Percentiles rank a stretch among this genome's conserved stretches.
Evolutionary conservation across 495 filamentous ascomycete genomes (phyloP).

Genomic region (Schizothecium vesticola): DNA sequence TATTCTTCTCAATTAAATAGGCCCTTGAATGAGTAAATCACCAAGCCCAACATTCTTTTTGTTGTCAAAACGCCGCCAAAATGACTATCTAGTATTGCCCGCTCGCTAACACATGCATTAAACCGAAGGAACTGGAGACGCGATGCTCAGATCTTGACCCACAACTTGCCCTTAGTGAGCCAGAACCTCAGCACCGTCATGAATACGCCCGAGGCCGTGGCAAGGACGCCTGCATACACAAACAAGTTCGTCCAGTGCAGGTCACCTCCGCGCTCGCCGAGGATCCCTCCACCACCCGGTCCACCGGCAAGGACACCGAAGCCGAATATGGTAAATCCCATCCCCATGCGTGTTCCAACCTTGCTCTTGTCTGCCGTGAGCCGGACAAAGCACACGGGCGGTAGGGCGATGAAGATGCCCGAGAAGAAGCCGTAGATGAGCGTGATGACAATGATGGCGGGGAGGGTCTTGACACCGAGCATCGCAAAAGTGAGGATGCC

Average conservation of each 20-base stretch:
- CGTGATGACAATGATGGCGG: conserved; percentile 26
- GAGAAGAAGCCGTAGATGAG: conserved; percentile 35
- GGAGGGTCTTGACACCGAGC: conserved; percentile 12
- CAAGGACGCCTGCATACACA: conserved; percentile 19
- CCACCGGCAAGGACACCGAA: conserved; percentile 30
- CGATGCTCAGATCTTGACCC: conserved; percentile 12
- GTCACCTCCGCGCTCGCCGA: conserved; percentile 16
- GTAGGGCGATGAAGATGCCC: conserved; percentile 54
- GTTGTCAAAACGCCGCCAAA: background rate
- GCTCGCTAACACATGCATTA: background rate
- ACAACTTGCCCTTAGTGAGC: conserved; percentile 11
- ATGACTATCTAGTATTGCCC: background rate
- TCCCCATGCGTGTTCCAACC: conserved; percentile 67
- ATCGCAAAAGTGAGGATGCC: conserved; percentile 13
- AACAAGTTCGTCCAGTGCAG: conserved; percentile 31
- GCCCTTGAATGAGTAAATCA: background rate
- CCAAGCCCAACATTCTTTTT: background rate
- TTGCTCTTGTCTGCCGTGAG: conserved; percentile 58
- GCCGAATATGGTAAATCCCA: conserved; percentile 49
- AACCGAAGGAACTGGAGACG: background rate
- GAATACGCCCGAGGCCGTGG: conserved; percentile 6
- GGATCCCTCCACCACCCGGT: conserved; percentile 28
- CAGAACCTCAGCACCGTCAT: conserved; percentile 8
- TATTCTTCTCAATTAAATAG: background rate
- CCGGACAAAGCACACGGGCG: conserved; percentile 58